Evolutionary conservation across 768 basidiomycete genomes (phyloP).

Genomic region (Lactarius indigo): DNA sequence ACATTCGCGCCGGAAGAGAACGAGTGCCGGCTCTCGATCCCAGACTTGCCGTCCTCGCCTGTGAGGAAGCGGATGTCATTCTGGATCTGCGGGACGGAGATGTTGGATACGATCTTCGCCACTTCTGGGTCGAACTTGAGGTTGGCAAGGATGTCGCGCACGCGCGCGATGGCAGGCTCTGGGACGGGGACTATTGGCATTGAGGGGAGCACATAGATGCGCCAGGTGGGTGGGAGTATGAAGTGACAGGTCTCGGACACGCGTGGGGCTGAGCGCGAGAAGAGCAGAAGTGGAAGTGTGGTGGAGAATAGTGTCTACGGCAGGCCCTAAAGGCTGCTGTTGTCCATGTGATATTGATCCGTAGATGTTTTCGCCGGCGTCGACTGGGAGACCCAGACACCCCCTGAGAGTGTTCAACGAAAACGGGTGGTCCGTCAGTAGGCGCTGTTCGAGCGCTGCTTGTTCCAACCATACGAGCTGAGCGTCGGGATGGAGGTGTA

Average conservation of each 20-base stretch:
- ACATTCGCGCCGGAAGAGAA: conserved; percentile 62
- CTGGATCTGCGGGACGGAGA: conserved; percentile 63
- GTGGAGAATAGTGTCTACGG: conserved; percentile 40
- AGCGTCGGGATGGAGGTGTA: conserved; percentile 32
- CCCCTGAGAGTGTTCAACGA: conserved; percentile 5
- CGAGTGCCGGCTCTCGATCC: conserved; percentile 77
- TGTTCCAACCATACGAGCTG: conserved; percentile 38
- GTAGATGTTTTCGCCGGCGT: conserved; percentile 7
- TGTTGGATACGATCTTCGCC: conserved; percentile 61
- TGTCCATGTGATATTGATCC: conserved; percentile 6
- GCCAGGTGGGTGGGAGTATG: conserved; percentile 71
- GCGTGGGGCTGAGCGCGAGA: conserved; percentile 42
- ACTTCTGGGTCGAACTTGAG: conserved; percentile 69
- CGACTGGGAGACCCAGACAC: conserved; percentile 21
- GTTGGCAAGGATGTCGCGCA: conserved; percentile 52
- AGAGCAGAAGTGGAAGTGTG: conserved; percentile 44
- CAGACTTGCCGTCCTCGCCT: conserved; percentile 72
- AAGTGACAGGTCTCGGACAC: conserved; percentile 51
- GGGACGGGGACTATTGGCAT: conserved; percentile 56
- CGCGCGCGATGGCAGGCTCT: conserved; percentile 46
- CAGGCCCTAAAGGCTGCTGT: conserved; percentile 4
- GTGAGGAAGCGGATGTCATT: conserved; percentile 79
- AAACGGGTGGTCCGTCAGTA: conserved; percentile 24
- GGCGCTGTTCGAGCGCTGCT: conserved; percentile 43
- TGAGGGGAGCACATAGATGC: conserved; percentile 56